Evolutionary conservation across 2,329 filamentous ascomycete genomes (phyloP).

Genomic region (Aspergillus sp.): DNA sequence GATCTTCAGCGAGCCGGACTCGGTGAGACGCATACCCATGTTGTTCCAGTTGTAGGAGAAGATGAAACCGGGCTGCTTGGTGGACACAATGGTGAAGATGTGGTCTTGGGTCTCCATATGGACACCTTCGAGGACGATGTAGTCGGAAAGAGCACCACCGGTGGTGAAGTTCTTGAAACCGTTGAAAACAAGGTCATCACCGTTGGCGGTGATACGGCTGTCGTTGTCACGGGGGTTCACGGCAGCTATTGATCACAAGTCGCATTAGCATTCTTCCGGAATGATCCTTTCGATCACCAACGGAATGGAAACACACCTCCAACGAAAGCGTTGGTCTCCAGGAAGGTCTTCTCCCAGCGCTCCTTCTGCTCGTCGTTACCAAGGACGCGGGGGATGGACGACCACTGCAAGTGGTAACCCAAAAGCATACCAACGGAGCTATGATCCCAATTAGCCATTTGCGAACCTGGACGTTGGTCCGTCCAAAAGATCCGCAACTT

Average conservation of each 20-base stretch:
- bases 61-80: constrained; percentile 49
- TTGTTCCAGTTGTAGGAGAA: constrained; percentile 56
- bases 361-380: constrained; percentile 54
- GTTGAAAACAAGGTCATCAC: constrained; percentile 51
- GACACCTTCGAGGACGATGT: constrained; percentile 58
- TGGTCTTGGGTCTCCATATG: constrained; percentile 51
- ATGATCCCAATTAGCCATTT: neutral
- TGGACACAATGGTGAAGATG: constrained; percentile 55
- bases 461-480: neutral
- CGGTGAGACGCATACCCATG: constrained; percentile 54
- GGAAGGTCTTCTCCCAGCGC: constrained; percentile 48
- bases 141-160: constrained; percentile 57
- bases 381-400: constrained; percentile 52
- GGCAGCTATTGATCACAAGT: constrained; percentile 25
- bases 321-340: constrained; percentile 57
- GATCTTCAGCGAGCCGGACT: constrained; percentile 56
- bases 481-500: neutral
- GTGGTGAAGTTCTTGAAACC: constrained; percentile 61
- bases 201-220: constrained; percentile 44
- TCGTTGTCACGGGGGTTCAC: constrained; percentile 60
- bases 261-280: too few species aligned
- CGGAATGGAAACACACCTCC: constrained; percentile 24
- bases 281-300: too few species aligned
- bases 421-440: constrained; percentile 57
- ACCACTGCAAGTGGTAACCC: constrained; percentile 59